Percentiles rank a stretch among this genome's conserved stretches.
phyloP scores from a whole-genome alignment of 2,329 filamentous ascomycete species.

The Apiospora pterosperma region DNA sequence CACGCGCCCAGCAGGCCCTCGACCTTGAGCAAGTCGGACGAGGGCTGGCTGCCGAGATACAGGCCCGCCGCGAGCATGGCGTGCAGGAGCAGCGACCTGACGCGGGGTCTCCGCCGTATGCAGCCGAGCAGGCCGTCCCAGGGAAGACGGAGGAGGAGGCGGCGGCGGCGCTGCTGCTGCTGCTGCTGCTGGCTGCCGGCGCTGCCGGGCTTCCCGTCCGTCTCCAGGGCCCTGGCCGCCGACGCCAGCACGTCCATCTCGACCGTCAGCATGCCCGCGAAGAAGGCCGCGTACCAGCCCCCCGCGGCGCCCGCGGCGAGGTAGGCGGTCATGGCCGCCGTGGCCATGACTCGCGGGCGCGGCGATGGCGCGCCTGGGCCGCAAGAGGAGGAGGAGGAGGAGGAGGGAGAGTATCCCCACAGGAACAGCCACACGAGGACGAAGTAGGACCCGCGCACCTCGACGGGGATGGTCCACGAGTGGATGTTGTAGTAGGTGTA shows the following conservation, averaged over 20 bases:
- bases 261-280: background rate
- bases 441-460: conserved; percentile 10
- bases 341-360: background rate
- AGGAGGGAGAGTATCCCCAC: background rate
- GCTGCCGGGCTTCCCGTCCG: too few relatives aligned
- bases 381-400: background rate
- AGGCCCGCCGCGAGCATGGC: background rate
- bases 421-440: conserved; percentile 11
- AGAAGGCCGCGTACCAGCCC: background rate
- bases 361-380: background rate
- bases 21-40: background rate
- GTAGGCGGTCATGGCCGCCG: background rate
- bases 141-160: background rate
- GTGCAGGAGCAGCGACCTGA: background rate
- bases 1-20: conserved; percentile 6
- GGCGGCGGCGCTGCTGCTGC: too few relatives aligned
- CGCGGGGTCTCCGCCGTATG: background rate
- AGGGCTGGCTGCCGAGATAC: conserved; percentile 9
- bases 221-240: background rate
- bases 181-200: too few relatives aligned
- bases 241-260: background rate
- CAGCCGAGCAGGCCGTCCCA: background rate
- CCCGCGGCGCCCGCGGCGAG: background rate
- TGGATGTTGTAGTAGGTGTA: conserved; percentile 11
- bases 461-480: conserved; percentile 12